Evolutionary conservation across 2,329 filamentous ascomycete species (phyloP), one percentile per base, ranked within the genome.

Genomic region (Penicillium sp.): DNA sequence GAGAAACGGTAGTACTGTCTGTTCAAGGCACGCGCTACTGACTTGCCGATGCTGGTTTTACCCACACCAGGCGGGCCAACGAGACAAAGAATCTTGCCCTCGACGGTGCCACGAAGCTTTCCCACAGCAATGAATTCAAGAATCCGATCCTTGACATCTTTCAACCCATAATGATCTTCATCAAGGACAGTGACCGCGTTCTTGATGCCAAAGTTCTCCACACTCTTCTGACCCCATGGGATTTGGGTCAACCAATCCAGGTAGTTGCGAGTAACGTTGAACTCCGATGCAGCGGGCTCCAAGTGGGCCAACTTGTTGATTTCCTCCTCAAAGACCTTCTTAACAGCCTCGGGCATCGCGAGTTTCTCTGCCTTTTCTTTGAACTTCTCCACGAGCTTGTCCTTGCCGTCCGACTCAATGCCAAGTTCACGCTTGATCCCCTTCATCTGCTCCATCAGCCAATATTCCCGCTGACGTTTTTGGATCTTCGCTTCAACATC

Each of bases 381-480:
- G 72, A 98, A 98, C 62, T 85, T 94, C 64, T 96, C 92, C 1
- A 98, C 85, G 9, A 98, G 74, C 69, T 96, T 96, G 59, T 98
- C 92, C 67, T 96, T 98, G 48, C 93, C 92, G 59, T 98, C 92
- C 4, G 87, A 94, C 62, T 98, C 93, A 36, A 98, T 86, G 14
- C 93, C 92, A 32, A 98, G 78, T 66, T 98, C 92, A 41, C 92
- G 79, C 41, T 87, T 84, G 58, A 98, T 98, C 16, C 89, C 92
- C 72, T 96, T 96, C 89, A 98, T 95, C 64, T 98, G 93, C 67
- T 98, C 92, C 87, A 95, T 93, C 31, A 98, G 72, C 85, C 88
- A 96, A 69, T 96, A 98, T 61, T 98, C 92, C 35, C 92, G 81
- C 63, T 98, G 92, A 18, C 90, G 82, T 69, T 98, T 96, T 55